Conservation (phyloP, 139 green algal genomes). For the Chlorella sp. region DNA sequence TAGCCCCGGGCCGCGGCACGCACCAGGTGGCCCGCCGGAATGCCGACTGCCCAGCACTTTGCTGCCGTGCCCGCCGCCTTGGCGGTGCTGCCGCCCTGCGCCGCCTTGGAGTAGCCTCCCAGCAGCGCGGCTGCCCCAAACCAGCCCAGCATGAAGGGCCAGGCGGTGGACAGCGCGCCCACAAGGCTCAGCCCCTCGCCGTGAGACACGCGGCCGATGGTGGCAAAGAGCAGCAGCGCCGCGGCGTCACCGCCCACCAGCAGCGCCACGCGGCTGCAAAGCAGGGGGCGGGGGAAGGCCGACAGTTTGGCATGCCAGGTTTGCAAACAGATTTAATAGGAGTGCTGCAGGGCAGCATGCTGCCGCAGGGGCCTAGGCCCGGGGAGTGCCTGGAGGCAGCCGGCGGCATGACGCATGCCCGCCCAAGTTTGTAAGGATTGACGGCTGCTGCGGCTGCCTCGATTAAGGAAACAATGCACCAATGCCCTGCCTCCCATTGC, state of each 20-base stretch:
- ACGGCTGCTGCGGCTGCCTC: no score
- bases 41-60: conserved; percentile 75
- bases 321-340: no score
- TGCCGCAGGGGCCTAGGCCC: no score
- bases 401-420: no score
- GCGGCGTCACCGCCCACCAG: conserved; percentile 73
- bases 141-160: conserved; percentile 86
- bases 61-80: conserved; percentile 67
- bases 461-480: no score
- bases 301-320: no score
- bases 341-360: not conserved
- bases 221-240: conserved; percentile 79
- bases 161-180: conserved; percentile 65
- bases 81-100: conserved; percentile 52
- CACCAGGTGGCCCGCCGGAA: conserved; percentile 70
- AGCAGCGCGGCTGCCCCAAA: conserved; percentile 58
- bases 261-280: conserved; percentile 32
- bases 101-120: conserved; percentile 61
- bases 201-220: conserved; percentile 75
- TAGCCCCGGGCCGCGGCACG: conserved; percentile 69
- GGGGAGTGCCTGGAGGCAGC: no score
- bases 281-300: no score
- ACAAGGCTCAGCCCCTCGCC: conserved; percentile 48
- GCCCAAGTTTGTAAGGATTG: no score
- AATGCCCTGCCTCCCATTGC: no score